Percentiles rank a stretch among this genome's conserved stretches.
Conservation (phyloP, 108 stramenopile genomes). For the Schizochytrium sp. region DNA sequence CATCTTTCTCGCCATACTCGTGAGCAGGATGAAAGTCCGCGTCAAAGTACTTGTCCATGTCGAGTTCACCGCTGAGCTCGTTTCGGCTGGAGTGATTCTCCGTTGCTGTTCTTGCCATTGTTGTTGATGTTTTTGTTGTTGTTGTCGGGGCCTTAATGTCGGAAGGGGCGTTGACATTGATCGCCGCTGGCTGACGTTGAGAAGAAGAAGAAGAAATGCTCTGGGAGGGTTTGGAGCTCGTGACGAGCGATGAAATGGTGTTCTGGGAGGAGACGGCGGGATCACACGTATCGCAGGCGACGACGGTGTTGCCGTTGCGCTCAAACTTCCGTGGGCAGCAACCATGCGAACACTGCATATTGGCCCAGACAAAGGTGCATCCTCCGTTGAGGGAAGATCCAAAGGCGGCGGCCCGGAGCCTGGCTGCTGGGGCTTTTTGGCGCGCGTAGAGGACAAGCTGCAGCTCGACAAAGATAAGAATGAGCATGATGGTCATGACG, state of each 20-base stretch:
- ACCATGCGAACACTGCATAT: background rate
- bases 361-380: background rate
- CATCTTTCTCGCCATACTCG: too few relatives aligned
- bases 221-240: background rate
- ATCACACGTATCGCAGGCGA: background rate
- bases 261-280: background rate
- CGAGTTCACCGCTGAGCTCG: too few relatives aligned
- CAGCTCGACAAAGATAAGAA: background rate
- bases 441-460: background rate
- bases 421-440: background rate
- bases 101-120: too few relatives aligned
- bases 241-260: background rate
- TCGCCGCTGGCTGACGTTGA: too few relatives aligned
- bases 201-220: too few relatives aligned
- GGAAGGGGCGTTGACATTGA: too few relatives aligned
- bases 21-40: too few relatives aligned
- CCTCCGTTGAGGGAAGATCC: background rate
- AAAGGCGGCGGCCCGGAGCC: background rate
- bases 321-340: background rate
- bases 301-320: background rate
- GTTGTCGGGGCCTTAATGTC: too few relatives aligned
- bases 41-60: too few relatives aligned
- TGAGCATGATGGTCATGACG: background rate
- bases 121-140: too few relatives aligned
- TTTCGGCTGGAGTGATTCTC: too few relatives aligned